Conservation (phyloP, 1,284 basidiomycete species). For the Ganoderma resinaceum region DNA sequence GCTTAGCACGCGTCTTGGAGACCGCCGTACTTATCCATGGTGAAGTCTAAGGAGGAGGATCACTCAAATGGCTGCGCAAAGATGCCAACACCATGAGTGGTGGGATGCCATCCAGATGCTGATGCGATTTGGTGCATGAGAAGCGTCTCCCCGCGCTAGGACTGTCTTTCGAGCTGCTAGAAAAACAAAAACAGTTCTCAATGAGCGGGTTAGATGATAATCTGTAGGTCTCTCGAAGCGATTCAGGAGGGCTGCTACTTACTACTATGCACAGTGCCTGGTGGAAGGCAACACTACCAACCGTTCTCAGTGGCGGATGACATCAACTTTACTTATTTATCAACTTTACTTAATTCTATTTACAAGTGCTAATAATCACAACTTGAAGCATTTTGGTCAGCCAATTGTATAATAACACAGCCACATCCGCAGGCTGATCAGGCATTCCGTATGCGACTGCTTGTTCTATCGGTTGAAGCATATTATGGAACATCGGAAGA, state of each 20-base stretch:
- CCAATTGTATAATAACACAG: background rate
- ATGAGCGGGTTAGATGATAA: background rate
- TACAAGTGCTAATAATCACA: background rate
- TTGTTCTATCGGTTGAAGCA: background rate
- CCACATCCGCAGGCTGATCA: background rate
- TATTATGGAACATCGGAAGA: background rate
- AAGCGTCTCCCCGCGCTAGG: background rate
- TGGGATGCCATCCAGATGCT: background rate
- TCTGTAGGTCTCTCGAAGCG: background rate
- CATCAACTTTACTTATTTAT: background rate
- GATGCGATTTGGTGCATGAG: background rate
- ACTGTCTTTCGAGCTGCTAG: background rate
- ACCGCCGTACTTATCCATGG: constrained; percentile 13
- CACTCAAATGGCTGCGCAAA: background rate
- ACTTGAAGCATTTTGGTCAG: background rate
- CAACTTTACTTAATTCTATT: background rate
- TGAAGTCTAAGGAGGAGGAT: constrained; percentile 1
- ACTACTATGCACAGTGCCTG: background rate
- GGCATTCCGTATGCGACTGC: background rate
- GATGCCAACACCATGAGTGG: background rate
- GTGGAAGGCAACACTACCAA: background rate
- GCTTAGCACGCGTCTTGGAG: constrained; percentile 1
- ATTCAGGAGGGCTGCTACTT: background rate
- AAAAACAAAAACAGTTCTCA: too few species aligned
- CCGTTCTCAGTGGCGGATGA: background rate